Conservation (phyloP, 2,329 filamentous ascomycete genomes). For the Fusarium musae region DNA sequence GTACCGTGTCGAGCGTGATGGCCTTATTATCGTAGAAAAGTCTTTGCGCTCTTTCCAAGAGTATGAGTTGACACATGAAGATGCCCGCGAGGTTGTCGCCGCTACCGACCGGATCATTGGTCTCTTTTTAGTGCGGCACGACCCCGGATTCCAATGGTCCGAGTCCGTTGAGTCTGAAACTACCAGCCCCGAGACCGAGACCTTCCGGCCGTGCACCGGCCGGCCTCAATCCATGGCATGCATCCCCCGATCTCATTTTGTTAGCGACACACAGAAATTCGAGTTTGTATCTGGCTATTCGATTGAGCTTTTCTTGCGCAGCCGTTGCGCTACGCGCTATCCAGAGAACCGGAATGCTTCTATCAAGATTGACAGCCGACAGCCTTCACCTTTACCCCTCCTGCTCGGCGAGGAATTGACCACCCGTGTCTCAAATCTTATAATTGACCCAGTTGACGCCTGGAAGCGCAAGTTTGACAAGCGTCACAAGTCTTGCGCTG, state of each 20-base stretch:
- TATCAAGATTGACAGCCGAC: conserved; percentile 58
- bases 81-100: conserved; percentile 59
- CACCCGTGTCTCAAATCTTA: conserved; percentile 55
- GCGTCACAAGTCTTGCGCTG: conserved; percentile 51
- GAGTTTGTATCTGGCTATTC: conserved; percentile 59
- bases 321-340: conserved; percentile 50
- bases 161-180: conserved; percentile 54
- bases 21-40: conserved; percentile 56
- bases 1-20: conserved; percentile 57
- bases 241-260: conserved; percentile 57
- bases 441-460: conserved; percentile 55
- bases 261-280: conserved; percentile 47
- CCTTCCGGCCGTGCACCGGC: conserved; percentile 53
- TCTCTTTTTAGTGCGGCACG: conserved; percentile 61
- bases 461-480: conserved; percentile 56
- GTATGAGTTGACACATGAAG: conserved; percentile 55
- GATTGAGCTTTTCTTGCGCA: conserved; percentile 58
- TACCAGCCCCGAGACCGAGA: conserved; percentile 51
- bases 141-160: conserved; percentile 61
- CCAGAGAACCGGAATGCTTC: conserved; percentile 52
- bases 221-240: conserved; percentile 59
- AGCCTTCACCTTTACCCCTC: conserved; percentile 60
- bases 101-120: conserved; percentile 63
- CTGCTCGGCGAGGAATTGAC: conserved; percentile 59
- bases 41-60: conserved; percentile 63